Percentiles rank a stretch among this genome's conserved stretches.
These are phyloP conservation scores for Trichocomaceae sp. DNA, from an alignment of 2,329 filamentous ascomycete genomes.

Conservation along the genomic window DNA sequence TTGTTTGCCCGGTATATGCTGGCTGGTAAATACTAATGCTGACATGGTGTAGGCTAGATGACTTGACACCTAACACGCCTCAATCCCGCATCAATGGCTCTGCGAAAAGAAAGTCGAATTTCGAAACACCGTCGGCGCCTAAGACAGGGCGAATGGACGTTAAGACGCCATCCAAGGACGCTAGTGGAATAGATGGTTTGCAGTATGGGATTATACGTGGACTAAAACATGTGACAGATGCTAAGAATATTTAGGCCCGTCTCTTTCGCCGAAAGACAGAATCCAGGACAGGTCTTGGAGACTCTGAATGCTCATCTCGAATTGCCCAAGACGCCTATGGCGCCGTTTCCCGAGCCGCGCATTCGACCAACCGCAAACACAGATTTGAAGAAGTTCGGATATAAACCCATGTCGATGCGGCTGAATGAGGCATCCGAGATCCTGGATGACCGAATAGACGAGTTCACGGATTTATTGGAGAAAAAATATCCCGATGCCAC, in stretches of 20 bases:
- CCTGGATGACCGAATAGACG: constrained; percentile 90
- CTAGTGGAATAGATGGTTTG: constrained; percentile 29
- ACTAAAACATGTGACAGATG: neutral
- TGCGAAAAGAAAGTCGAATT: constrained; percentile 48
- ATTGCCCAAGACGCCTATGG: constrained; percentile 61
- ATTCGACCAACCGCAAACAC: constrained; percentile 80
- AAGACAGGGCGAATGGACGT: constrained; percentile 40
- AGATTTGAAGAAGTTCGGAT: constrained; percentile 82
- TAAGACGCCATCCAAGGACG: constrained; percentile 31
- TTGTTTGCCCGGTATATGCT: neutral
- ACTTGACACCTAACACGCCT: constrained; percentile 60
- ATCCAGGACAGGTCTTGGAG: constrained; percentile 76
- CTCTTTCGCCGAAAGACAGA: constrained; percentile 67
- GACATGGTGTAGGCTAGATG: constrained; percentile 50
- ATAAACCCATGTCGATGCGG: constrained; percentile 93
- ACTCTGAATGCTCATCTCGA: constrained; percentile 71
- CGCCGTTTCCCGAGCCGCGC: constrained; percentile 66
- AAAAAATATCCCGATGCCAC: constrained; percentile 69
- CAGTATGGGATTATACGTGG: constrained; percentile 30
- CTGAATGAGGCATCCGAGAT: constrained; percentile 86
- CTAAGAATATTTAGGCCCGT: constrained; percentile 41
- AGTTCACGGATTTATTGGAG: constrained; percentile 69
- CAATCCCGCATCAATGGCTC: constrained; percentile 37
- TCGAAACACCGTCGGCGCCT: constrained; percentile 41
- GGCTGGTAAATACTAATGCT: constrained; percentile 12